phyloP scores from a whole-genome alignment of 768 basidiomycete genomes.

The Boletus fagicola region DNA sequence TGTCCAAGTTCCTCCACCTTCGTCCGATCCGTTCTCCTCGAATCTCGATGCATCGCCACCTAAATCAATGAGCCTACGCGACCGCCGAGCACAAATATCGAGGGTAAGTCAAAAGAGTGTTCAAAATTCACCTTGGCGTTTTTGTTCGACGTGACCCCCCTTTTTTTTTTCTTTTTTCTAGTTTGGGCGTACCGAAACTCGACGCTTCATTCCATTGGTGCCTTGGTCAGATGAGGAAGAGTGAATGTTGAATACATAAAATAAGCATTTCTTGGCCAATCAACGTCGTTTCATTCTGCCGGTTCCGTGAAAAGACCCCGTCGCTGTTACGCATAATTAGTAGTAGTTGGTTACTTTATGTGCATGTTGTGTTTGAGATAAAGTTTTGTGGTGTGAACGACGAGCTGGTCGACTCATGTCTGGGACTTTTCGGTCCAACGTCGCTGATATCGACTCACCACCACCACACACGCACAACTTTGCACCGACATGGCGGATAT shows the following conservation, averaged over 20 bases:
- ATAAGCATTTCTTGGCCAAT: conserved; percentile 19
- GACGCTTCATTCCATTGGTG: conserved; percentile 29
- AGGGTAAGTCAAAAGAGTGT: conserved; percentile 15
- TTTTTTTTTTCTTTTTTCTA: conserved; percentile 17
- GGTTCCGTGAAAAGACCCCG: conserved; percentile 13
- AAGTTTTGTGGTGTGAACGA: not conserved
- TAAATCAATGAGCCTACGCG: conserved; percentile 32
- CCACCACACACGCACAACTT: not conserved
- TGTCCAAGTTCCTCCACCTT: not conserved
- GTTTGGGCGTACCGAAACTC: conserved; percentile 28
- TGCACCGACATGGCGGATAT: conserved; percentile 29
- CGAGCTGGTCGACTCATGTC: too few relatives aligned
- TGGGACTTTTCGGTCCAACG: too few relatives aligned
- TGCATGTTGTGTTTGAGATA: not conserved
- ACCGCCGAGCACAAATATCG: conserved; percentile 32
- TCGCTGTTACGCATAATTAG: not conserved
- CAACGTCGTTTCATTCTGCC: conserved; percentile 10
- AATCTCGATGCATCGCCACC: conserved; percentile 15
- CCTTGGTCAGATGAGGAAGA: conserved; percentile 34
- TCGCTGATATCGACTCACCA: not conserved
- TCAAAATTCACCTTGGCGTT: not conserved
- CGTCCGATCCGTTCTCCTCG: not conserved
- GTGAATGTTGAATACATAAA: conserved; percentile 12
- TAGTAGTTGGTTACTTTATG: not conserved
- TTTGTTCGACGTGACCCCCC: not conserved